These are phyloP conservation scores for Alternaria sp. DNA, from an alignment of 2,329 filamentous ascomycete species.

Conservation along the genomic window DNA sequence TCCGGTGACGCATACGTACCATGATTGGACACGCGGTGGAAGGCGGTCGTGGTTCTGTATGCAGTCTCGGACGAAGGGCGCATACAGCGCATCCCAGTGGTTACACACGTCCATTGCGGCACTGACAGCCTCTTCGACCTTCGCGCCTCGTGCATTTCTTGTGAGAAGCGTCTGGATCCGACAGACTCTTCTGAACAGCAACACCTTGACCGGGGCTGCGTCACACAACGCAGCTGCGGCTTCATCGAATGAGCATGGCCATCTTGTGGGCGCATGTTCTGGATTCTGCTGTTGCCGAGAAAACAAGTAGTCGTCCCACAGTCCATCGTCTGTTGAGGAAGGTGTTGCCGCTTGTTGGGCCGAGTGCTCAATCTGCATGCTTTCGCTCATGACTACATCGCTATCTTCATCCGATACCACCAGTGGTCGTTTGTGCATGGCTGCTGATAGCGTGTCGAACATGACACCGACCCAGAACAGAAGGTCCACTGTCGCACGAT, in stretches of 20 bases:
- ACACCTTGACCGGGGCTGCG: slow-evolving; percentile 64
- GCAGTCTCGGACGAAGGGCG: slow-evolving; percentile 60
- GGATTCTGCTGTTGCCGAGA: slow-evolving; percentile 34
- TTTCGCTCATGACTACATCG: slow-evolving; percentile 39
- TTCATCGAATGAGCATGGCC: slow-evolving; percentile 63
- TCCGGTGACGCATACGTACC: slow-evolving; percentile 64
- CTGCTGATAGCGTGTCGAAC: slow-evolving; percentile 64
- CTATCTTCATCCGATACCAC: slow-evolving; percentile 57
- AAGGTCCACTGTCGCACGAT: slow-evolving; percentile 59
- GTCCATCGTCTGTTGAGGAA: slow-evolving; percentile 8
- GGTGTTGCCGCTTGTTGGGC: neutral
- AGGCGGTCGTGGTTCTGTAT: slow-evolving; percentile 58
- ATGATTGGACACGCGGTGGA: slow-evolving; percentile 63
- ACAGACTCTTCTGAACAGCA: slow-evolving; percentile 63
- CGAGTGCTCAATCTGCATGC: slow-evolving; percentile 9
- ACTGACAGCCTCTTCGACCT: slow-evolving; percentile 58
- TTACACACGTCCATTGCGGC: slow-evolving; percentile 59
- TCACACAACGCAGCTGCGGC: slow-evolving; percentile 59
- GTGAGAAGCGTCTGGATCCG: slow-evolving; percentile 62
- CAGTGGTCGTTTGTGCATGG: slow-evolving; percentile 57
- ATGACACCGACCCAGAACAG: slow-evolving; percentile 66
- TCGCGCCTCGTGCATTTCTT: slow-evolving; percentile 44
- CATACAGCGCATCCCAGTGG: slow-evolving; percentile 63
- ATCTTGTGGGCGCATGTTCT: slow-evolving; percentile 45
- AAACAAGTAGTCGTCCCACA: slow-evolving; percentile 53